A percentile compares a stretch with the other conserved stretches of the same genome.
Evolutionary conservation across 2,329 filamentous ascomycete genomes (phyloP).

Genomic region (Ampelomyces quisqualis): DNA sequence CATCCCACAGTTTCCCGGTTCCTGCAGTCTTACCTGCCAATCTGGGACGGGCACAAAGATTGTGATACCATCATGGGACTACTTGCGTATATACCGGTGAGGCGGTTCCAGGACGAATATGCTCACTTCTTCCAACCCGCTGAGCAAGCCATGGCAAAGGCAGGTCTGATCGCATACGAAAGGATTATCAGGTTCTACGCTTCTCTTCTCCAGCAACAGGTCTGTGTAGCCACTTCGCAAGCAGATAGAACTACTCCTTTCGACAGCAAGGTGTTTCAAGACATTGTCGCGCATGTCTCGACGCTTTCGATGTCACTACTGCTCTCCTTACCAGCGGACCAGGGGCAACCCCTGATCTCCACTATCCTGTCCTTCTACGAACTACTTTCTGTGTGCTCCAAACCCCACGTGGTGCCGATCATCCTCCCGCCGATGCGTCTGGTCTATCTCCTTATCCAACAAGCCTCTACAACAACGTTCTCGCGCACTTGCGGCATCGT

Average conservation of each 20-base stretch:
- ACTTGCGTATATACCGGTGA: conserved; percentile 44
- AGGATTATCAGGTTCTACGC: conserved; percentile 68
- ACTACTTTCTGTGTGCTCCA: conserved; percentile 50
- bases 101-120: conserved; percentile 53
- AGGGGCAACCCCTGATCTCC: conserved; percentile 51
- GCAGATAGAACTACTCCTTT: conserved; percentile 37
- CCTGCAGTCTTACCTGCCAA: conserved; percentile 36
- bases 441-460: conserved; percentile 71
- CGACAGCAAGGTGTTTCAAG: conserved; percentile 42
- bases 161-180: conserved; percentile 53
- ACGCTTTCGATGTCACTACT: conserved; percentile 34
- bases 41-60: conserved; percentile 42
- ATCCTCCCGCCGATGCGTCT: conserved; percentile 66
- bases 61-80: conserved; percentile 56
- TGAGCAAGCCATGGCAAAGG: conserved; percentile 46
- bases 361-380: conserved; percentile 68
- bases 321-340: conserved; percentile 23
- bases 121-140: conserved; percentile 41
- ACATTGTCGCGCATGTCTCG: conserved; percentile 34
- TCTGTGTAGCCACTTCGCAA: conserved; percentile 37
- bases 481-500: conserved; percentile 71
- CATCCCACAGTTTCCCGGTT: conserved; percentile 36
- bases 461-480: conserved; percentile 60
- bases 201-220: conserved; percentile 61
- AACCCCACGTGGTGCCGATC: conserved; percentile 56